Conservation (phyloP, 306 rosid species). For the Malus sylvestris region DNA sequence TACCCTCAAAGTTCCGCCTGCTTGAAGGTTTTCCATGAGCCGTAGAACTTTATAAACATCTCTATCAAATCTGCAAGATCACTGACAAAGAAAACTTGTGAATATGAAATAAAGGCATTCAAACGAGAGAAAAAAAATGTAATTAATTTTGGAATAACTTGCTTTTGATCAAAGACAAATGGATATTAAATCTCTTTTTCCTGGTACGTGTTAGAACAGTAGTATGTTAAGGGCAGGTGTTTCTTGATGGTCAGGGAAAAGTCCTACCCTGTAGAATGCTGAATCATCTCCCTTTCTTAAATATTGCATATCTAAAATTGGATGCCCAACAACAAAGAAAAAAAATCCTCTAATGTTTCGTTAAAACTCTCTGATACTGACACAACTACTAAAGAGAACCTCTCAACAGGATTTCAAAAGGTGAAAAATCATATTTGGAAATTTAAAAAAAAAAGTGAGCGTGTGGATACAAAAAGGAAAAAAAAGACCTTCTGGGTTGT, state of each 20-base stretch:
- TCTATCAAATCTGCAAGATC: conserved; percentile 82
- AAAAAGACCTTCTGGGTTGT: conserved; percentile 69
- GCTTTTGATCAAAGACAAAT: neutral
- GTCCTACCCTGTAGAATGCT: neutral
- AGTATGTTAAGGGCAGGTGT: neutral
- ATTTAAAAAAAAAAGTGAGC: neutral
- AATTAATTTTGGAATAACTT: neutral
- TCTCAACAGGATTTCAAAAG: neutral
- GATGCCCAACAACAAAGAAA: neutral
- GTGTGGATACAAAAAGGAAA: conserved; percentile 6
- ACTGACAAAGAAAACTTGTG: conserved; percentile 40
- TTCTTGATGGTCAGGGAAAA: neutral
- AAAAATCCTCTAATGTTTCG: neutral
- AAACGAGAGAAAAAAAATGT: neutral
- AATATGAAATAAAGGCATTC: neutral
- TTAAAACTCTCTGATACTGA: neutral
- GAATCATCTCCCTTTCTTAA: neutral
- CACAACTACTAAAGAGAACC: neutral
- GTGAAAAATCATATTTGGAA: neutral
- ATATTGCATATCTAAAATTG: neutral
- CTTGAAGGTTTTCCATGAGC: conserved; percentile 76
- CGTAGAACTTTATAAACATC: conserved; percentile 60
- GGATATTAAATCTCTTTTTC: neutral
- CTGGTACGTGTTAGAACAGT: neutral
- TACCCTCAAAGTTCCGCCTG: conserved; percentile 86